Conservation (phyloP, 2,329 filamentous ascomycete species). For the Dactylonectria estremocensis region DNA sequence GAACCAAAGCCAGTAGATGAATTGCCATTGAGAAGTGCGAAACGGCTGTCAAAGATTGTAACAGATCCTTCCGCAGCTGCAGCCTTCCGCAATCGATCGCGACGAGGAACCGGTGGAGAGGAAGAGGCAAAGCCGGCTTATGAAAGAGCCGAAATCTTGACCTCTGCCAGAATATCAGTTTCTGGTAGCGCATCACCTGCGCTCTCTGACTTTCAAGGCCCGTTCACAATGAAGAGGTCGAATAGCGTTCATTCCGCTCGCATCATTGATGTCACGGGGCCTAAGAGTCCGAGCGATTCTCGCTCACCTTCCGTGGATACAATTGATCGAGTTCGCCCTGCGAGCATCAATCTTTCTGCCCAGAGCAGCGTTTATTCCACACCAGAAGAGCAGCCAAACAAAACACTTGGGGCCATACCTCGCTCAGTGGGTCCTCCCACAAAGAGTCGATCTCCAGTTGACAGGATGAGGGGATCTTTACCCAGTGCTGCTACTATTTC, state of each 20-base stretch:
- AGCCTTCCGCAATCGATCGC: slow-evolving; percentile 32
- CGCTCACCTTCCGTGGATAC: slow-evolving; percentile 64
- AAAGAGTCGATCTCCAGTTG: slow-evolving; percentile 52
- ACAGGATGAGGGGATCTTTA: slow-evolving; percentile 49
- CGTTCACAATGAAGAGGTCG: slow-evolving; percentile 57
- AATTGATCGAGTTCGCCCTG: slow-evolving; percentile 59
- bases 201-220: slow-evolving; percentile 62
- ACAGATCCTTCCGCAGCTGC: slow-evolving; percentile 31
- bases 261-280: slow-evolving; percentile 70
- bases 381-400: slow-evolving; percentile 58
- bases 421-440: slow-evolving; percentile 42
- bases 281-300: slow-evolving; percentile 67
- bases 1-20: slow-evolving; percentile 27
- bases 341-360: slow-evolving; percentile 54
- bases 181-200: slow-evolving; percentile 66
- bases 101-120: slow-evolving; percentile 51
- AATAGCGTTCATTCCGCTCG: slow-evolving; percentile 70
- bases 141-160: slow-evolving; percentile 73
- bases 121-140: slow-evolving; percentile 63
- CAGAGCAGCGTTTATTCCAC: slow-evolving; percentile 58
- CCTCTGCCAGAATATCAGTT: slow-evolving; percentile 70
- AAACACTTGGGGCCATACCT: slow-evolving; percentile 40
- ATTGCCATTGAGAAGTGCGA: slow-evolving; percentile 29
- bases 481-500: slow-evolving; percentile 57
- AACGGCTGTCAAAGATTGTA: slow-evolving; percentile 45